These are phyloP conservation scores for Solanum virginianum DNA, from an alignment of 257 asterid species.

Conservation along the genomic window DNA sequence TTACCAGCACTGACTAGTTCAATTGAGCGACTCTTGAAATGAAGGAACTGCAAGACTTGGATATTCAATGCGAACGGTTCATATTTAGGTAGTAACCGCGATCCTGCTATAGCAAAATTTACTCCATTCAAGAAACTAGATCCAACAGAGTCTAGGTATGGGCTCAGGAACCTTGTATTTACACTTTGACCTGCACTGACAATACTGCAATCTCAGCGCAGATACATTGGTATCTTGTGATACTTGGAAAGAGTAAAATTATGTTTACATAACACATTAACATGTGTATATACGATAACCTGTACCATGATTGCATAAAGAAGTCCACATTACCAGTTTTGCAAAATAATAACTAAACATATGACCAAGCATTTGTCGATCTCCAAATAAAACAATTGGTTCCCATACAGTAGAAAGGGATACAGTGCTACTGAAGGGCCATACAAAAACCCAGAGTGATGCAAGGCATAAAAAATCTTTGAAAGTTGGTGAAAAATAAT, in stretches of 20 bases:
- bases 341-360: background rate
- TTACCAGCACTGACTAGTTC: slow-evolving; percentile 53
- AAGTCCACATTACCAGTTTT: background rate
- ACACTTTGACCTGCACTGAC: slow-evolving; percentile 57
- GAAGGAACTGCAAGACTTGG: slow-evolving; percentile 73
- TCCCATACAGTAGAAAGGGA: background rate
- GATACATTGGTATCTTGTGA: background rate
- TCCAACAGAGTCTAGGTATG: slow-evolving; percentile 65
- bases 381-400: background rate
- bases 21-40: slow-evolving; percentile 54
- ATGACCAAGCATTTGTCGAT: background rate
- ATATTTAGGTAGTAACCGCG: slow-evolving; percentile 47
- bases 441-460: background rate
- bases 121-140: slow-evolving; percentile 63
- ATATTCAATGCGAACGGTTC: slow-evolving; percentile 58
- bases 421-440: background rate
- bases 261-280: background rate
- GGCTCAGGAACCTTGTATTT: slow-evolving; percentile 45
- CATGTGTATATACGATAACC: background rate
- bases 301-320: background rate
- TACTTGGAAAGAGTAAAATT: background rate
- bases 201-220: background rate
- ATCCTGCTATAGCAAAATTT: slow-evolving; percentile 80
- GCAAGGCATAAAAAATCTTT: background rate
- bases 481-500: background rate